phyloP scores from a whole-genome alignment of 2,329 filamentous ascomycete species.

The Xylariaceae sp. region DNA sequence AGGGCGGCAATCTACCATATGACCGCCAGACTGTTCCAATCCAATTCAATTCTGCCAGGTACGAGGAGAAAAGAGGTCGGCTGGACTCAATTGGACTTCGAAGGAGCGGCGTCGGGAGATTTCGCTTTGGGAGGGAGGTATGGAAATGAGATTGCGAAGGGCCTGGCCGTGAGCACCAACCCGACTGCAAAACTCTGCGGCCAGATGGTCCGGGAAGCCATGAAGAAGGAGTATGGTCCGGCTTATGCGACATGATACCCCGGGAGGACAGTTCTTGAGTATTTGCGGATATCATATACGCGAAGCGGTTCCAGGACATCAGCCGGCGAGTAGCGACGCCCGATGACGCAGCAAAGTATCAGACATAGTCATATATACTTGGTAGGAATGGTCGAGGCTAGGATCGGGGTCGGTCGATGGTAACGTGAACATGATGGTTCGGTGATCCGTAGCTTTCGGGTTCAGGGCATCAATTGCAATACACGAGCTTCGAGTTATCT shows the following conservation, averaged over 20 bases:
- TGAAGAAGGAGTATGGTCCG: constrained; percentile 61
- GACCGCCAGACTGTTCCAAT: constrained; percentile 43
- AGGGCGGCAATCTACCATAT: constrained; percentile 57
- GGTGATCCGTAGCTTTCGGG: too few relatives aligned
- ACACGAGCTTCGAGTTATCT: too few relatives aligned
- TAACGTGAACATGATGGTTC: too few relatives aligned
- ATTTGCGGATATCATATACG: background rate
- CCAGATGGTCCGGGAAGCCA: constrained; percentile 60
- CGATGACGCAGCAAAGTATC: too few relatives aligned
- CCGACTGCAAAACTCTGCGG: constrained; percentile 64
- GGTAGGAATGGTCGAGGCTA: too few relatives aligned
- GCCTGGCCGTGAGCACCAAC: constrained; percentile 56
- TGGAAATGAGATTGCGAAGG: constrained; percentile 58
- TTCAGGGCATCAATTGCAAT: too few relatives aligned
- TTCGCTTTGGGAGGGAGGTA: constrained; percentile 58
- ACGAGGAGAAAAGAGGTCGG: constrained; percentile 34
- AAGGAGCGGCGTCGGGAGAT: constrained; percentile 54
- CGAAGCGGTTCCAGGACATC: constrained; percentile 4
- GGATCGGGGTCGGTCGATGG: too few relatives aligned
- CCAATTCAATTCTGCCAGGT: constrained; percentile 28
- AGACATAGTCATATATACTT: too few relatives aligned
- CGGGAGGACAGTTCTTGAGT: too few relatives aligned
- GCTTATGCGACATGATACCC: constrained; percentile 33
- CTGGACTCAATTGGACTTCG: constrained; percentile 50
- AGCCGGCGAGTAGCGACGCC: too few relatives aligned